These are phyloP conservation scores for Blastomyces silverae DNA, from an alignment of 2,329 filamentous ascomycete genomes.

Conservation along the genomic window DNA sequence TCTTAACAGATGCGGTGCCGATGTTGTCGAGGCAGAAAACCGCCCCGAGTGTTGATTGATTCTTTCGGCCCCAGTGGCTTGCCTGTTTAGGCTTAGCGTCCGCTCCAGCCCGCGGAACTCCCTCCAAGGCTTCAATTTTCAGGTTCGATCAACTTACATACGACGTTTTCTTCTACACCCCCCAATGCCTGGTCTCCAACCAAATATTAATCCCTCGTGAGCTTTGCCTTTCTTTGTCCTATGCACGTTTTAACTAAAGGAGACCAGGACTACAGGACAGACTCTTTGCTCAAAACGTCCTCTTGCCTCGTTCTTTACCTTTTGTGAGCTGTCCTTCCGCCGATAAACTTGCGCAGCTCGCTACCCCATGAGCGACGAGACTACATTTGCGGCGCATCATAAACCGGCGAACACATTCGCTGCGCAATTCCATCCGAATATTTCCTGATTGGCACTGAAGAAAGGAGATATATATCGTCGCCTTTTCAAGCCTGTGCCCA, in stretches of 20 bases:
- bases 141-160: too few relatives aligned
- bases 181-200: neutral
- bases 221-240: neutral
- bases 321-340: neutral
- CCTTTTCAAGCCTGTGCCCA: neutral
- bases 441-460: neutral
- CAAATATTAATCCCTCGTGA: neutral
- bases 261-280: neutral
- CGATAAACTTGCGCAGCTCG: neutral
- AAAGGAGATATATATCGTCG: neutral
- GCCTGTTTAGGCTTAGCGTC: slow-evolving; percentile 9
- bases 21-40: too few relatives aligned
- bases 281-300: neutral
- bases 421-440: neutral
- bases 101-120: slow-evolving; percentile 3
- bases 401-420: neutral
- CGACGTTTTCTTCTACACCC: too few relatives aligned
- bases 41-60: too few relatives aligned
- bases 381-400: slow-evolving; percentile 1
- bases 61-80: neutral
- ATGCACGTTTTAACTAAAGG: neutral
- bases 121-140: neutral
- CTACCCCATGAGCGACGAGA: neutral
- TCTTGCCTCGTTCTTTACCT: neutral
- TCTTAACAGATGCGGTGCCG: neutral